These are phyloP conservation scores for Casaregolazyma lundiana DNA, from an alignment of 1,139 yeast genomes.

Conservation along the genomic window DNA sequence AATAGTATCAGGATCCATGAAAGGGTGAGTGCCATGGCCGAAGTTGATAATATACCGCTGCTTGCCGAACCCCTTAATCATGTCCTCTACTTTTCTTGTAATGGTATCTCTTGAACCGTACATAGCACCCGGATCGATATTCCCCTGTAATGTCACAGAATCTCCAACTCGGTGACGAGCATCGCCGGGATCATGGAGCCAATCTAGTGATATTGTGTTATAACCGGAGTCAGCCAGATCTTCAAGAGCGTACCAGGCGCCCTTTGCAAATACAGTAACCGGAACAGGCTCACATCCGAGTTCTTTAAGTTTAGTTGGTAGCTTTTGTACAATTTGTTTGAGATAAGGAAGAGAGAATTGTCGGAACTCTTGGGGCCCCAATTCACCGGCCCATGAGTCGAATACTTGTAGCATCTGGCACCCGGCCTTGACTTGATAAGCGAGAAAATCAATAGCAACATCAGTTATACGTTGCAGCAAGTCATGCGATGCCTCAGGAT, in stretches of 20 bases:
- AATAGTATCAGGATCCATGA: conserved; percentile 88
- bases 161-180: conserved; percentile 77
- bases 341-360: conserved; percentile 88
- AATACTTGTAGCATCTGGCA: conserved; percentile 96
- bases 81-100: conserved; percentile 71
- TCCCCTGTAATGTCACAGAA: conserved; percentile 88
- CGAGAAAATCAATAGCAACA: conserved; percentile 86
- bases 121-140: conserved; percentile 90
- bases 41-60: conserved; percentile 86
- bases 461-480: conserved; percentile 78
- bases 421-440: conserved; percentile 94
- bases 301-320: conserved; percentile 67
- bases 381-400: conserved; percentile 97
- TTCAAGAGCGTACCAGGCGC: conserved; percentile 96
- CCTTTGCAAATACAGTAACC: conserved; percentile 86
- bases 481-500: conserved; percentile 66
- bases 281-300: conserved; percentile 62
- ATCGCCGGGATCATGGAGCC: conserved; percentile 82
- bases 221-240: conserved; percentile 81
- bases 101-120: conserved; percentile 85
- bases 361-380: conserved; percentile 82
- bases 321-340: conserved; percentile 63
- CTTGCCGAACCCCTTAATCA: conserved; percentile 89
- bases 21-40: conserved; percentile 98
- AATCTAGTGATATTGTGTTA: conserved; percentile 83